Percentiles rank a stretch among this genome's conserved stretches.
Conservation (phyloP, 352 stramenopile species). For the Pythium sp. region DNA sequence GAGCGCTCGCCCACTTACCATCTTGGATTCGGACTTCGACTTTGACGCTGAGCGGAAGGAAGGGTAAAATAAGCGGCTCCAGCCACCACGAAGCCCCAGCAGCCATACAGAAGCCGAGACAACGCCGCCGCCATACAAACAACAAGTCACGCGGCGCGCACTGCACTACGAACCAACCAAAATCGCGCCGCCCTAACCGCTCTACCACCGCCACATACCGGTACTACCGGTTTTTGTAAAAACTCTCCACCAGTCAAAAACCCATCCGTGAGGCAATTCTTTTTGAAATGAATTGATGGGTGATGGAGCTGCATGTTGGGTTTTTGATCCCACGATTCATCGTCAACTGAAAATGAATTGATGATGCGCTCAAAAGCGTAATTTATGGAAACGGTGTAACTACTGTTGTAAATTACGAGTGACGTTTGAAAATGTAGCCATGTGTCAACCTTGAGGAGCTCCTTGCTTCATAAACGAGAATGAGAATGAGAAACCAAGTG, state of each 20-base stretch:
- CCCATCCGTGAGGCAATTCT: background rate
- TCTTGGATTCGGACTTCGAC: conserved; percentile 84
- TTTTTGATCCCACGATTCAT: too few species aligned
- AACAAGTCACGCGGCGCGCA: conserved; percentile 36
- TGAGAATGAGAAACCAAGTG: too few species aligned
- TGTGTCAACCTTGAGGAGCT: background rate
- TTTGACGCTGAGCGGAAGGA: conserved; percentile 87
- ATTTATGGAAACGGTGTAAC: background rate
- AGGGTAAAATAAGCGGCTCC: conserved; percentile 73
- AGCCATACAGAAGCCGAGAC: conserved; percentile 62
- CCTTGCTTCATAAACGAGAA: too few species aligned
- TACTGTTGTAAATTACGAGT: background rate
- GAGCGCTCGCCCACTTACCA: conserved; percentile 44
- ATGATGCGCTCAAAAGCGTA: background rate
- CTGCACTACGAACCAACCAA: conserved; percentile 51
- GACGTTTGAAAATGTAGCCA: background rate
- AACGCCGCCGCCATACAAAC: conserved; percentile 54
- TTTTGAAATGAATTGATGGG: background rate
- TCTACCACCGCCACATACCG: background rate
- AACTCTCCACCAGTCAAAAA: background rate
- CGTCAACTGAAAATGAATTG: background rate
- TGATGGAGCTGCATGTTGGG: too few species aligned
- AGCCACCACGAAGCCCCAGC: conserved; percentile 28
- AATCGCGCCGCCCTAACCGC: conserved; percentile 8
- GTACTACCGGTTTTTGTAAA: background rate